These are phyloP conservation scores for Linanthus parryae DNA, from an alignment of 148 eudicot species.

Conservation along the genomic window DNA sequence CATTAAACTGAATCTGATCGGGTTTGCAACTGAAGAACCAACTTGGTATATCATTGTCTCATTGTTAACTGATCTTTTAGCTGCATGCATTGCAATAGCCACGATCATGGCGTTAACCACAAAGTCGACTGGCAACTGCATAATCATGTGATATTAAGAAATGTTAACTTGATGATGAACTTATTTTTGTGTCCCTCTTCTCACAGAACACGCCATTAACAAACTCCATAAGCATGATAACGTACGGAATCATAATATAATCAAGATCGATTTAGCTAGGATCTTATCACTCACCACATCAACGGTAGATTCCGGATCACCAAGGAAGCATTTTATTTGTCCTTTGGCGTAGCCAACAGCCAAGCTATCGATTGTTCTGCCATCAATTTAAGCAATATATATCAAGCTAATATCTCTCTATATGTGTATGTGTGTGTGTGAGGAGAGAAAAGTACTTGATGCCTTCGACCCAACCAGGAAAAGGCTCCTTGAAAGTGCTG, in stretches of 20 bases:
- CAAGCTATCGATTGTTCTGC: slow-evolving; percentile 61
- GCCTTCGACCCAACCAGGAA: slow-evolving; percentile 95
- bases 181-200: no score
- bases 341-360: slow-evolving; percentile 57
- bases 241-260: no score
- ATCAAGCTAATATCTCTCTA: no score
- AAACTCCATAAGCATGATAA: no score
- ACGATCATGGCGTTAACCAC: slow-evolving; percentile 50
- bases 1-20: slow-evolving; percentile 12
- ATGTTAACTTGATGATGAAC: no score
- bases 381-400: no score
- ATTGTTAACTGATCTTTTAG: slow-evolving; percentile 12
- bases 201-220: no score
- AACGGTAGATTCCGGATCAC: slow-evolving; percentile 23
- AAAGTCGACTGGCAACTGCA: slow-evolving; percentile 53
- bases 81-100: slow-evolving; percentile 37
- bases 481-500: slow-evolving; percentile 80
- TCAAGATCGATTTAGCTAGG: no score
- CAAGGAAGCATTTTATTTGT: slow-evolving; percentile 32
- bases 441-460: slow-evolving; percentile 31
- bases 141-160: no score
- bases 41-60: slow-evolving; percentile 24
- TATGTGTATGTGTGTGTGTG: not conserved
- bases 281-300: slow-evolving; percentile 48
- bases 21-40: slow-evolving; percentile 50